A percentile compares a stretch with the other conserved stretches of the same genome.
phyloP scores from a whole-genome alignment of 225 moss, liverwort and hornwort species.

The Antitrichia curtipendula region DNA sequence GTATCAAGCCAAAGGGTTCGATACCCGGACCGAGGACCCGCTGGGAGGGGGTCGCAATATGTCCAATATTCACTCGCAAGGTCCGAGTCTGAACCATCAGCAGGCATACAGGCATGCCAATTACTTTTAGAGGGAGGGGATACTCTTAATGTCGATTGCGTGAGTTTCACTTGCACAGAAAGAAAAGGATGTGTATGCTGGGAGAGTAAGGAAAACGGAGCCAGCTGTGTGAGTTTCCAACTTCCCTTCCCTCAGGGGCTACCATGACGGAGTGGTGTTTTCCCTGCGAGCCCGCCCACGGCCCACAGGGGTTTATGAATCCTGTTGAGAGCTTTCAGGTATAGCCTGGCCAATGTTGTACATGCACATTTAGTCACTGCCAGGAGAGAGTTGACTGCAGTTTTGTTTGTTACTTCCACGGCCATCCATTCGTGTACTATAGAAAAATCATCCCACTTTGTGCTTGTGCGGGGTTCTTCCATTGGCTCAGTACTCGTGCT shows the following conservation, averaged over 20 bases:
- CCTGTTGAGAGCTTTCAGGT: constrained; percentile 34
- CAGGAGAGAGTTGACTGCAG: background rate
- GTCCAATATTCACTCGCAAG: constrained; percentile 26
- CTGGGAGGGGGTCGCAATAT: constrained; percentile 18
- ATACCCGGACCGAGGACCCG: constrained; percentile 35
- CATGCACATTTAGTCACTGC: background rate
- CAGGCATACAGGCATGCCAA: constrained; percentile 21
- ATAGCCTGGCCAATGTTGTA: constrained; percentile 8
- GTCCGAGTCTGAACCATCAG: constrained; percentile 39
- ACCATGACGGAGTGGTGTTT: constrained; percentile 16
- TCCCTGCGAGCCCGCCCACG: background rate
- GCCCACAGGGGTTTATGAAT: background rate
- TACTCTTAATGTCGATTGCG: background rate
- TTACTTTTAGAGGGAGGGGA: constrained; percentile 19
- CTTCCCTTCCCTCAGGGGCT: background rate
- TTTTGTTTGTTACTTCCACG: background rate
- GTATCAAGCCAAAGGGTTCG: constrained; percentile 36
- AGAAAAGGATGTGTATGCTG: background rate
- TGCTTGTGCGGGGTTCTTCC: background rate
- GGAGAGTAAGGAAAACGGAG: background rate
- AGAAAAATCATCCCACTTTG: background rate
- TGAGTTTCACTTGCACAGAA: constrained; percentile 14
- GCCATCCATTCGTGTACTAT: constrained; percentile 8
- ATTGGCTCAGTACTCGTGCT: background rate
- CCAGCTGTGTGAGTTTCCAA: background rate